Evolutionary conservation across 352 stramenopile genomes (phyloP).

Genomic region (Globisporangium okanoganense): DNA sequence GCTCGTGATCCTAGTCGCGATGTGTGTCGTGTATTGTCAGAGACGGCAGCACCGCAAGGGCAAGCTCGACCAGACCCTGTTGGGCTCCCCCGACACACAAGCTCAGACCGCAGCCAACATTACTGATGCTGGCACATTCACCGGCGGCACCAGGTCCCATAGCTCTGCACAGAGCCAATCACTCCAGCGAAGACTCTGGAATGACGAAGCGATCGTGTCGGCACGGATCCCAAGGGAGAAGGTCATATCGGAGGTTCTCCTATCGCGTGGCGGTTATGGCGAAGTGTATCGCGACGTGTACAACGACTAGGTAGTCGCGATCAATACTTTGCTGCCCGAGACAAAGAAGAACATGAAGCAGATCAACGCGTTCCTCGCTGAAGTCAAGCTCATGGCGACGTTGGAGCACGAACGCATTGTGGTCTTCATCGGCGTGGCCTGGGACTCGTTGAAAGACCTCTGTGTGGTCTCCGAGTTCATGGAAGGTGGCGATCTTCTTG

Average conservation of each 20-base stretch:
- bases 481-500: constrained; percentile 36
- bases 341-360: constrained; percentile 24
- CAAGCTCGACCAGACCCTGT: too few species aligned
- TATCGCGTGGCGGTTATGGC: constrained; percentile 40
- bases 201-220: too few species aligned
- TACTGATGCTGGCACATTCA: too few species aligned
- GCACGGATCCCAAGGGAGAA: too few species aligned
- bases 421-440: constrained; percentile 40
- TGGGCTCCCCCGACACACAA: too few species aligned
- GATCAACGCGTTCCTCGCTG: constrained; percentile 34
- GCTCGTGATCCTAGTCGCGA: too few species aligned
- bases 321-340: constrained; percentile 43
- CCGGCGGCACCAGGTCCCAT: too few species aligned
- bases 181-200: too few species aligned
- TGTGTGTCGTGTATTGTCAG: too few species aligned
- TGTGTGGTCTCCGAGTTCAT: constrained; percentile 42
- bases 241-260: neutral
- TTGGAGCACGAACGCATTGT: constrained; percentile 43
- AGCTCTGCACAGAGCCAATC: too few species aligned
- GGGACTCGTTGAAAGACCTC: constrained; percentile 42
- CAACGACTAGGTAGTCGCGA: constrained; percentile 29
- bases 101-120: too few species aligned
- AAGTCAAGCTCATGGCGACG: constrained; percentile 8
- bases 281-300: constrained; percentile 40
- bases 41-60: too few species aligned